phyloP scores from a whole-genome alignment of 805 yeast genomes.

The Torulaspora indica region DNA sequence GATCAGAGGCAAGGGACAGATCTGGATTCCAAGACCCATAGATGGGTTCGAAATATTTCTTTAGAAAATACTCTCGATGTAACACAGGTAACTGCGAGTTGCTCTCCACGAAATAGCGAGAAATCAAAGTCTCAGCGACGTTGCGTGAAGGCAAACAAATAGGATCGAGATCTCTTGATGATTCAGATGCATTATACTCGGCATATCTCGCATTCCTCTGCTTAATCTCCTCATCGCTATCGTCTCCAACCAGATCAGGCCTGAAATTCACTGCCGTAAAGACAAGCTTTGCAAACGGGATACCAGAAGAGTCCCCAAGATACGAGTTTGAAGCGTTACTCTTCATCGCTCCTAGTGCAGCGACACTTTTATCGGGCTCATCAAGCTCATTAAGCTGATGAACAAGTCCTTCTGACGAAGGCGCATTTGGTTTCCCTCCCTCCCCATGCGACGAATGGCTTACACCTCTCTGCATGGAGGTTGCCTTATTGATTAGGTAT shows the following conservation, averaged over 20 bases:
- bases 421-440: neutral
- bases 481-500: conserved; percentile 27
- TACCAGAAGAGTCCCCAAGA: conserved; percentile 52
- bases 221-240: conserved; percentile 28
- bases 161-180: conserved; percentile 21
- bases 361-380: conserved; percentile 23
- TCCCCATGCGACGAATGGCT: conserved; percentile 1
- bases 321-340: conserved; percentile 34
- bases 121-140: conserved; percentile 61
- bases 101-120: conserved; percentile 68
- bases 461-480: conserved; percentile 21
- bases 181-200: conserved; percentile 22
- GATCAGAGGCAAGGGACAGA: conserved; percentile 54
- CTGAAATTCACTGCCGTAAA: conserved; percentile 69
- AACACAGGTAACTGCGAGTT: conserved; percentile 80
- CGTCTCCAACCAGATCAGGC: conserved; percentile 31
- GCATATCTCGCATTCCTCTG: conserved; percentile 18
- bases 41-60: conserved; percentile 65
- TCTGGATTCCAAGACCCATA: conserved; percentile 62
- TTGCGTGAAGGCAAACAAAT: conserved; percentile 57
- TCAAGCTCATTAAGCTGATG: conserved; percentile 15
- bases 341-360: conserved; percentile 26
- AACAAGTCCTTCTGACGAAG: neutral
- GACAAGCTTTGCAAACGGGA: conserved; percentile 72
- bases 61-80: conserved; percentile 73